These are phyloP conservation scores for Talaromyces sp. DNA, from an alignment of 2,329 filamentous ascomycete genomes.

Conservation along the genomic window DNA sequence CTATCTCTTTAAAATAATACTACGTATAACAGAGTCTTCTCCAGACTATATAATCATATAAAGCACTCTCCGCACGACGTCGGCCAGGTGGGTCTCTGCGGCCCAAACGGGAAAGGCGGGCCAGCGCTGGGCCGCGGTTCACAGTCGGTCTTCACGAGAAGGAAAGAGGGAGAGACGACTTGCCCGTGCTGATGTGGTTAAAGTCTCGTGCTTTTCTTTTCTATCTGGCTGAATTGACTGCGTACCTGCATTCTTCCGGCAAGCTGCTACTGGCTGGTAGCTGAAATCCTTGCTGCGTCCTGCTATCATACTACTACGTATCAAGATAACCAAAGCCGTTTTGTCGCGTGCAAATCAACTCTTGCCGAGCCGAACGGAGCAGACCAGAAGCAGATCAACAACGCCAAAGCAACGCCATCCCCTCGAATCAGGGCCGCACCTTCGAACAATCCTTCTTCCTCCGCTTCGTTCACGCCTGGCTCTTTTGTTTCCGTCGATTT, in stretches of 20 bases:
- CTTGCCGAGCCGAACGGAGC: neutral
- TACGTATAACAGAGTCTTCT: too few relatives aligned
- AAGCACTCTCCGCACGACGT: neutral
- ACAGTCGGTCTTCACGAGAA: slow-evolving; percentile 1
- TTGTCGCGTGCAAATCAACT: neutral
- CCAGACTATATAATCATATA: too few relatives aligned
- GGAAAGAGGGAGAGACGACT: neutral
- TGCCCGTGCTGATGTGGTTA: neutral
- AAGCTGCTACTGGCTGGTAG: neutral
- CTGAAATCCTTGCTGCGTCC: neutral
- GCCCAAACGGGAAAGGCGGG: slow-evolving; percentile 3
- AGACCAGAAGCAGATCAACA: neutral
- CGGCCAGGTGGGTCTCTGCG: neutral
- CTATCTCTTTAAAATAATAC: too few relatives aligned
- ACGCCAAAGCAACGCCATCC: neutral
- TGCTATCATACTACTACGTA: too few relatives aligned
- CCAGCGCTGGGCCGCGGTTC: slow-evolving; percentile 1
- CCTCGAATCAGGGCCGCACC: neutral
- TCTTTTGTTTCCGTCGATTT: neutral
- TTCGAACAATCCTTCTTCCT: neutral
- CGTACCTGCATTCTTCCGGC: neutral
- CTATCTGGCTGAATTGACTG: neutral
- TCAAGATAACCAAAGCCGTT: neutral
- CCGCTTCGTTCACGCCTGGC: too few relatives aligned
- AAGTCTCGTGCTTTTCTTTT: neutral